Base-by-base conservation (phyloP, 1,284 basidiomycete species). In the Moesziomyces globuligerus region DNA sequence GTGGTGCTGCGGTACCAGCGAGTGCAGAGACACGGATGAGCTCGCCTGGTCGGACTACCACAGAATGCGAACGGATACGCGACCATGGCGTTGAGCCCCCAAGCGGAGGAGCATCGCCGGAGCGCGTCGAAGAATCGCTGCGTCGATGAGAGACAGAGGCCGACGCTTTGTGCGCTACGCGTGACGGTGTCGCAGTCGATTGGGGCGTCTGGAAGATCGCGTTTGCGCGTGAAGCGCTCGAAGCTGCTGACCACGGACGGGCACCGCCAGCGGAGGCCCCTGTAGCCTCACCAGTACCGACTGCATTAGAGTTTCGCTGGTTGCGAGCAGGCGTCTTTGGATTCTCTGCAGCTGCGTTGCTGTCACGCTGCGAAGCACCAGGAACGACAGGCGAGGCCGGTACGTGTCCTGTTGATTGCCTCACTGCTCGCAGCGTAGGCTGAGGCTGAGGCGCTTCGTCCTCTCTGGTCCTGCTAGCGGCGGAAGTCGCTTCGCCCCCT, bases 11-110 rank as follows among this genome's bases (percentile, higher is more conserved):
- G 21, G 64, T 68, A 11, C 57, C 61, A 11, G 70, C n/a, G 23
- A 69, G 58, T 11, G 62, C 72, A 43, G 72, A 58, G 44, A 77
- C 59, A 21, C 66, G 69, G 21, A 77, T 59, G n/a, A 67, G 50
- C 46, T 72, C 72, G 6, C 72, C 72, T 3, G 59, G 65, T 3
- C 39, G 34, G 0, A 56, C 52, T 1, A 38, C 58, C 21, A 70
- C 32, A 25, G 41, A 48, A 44, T 70, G 65, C 23, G 61, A 58
- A 2, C 49, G 49, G 37, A 54, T 43, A 15, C 51, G 50, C 10
- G 61, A 54, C 61, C 61, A 65, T 7, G 61, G 61, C 18, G 55
- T 65, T 0, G 60, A 51, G 23, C 45, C 43, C 8, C 45, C 52
- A 0, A 23, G 15, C 2, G 54, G 54, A 7, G 34, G 40, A 9